These are phyloP conservation scores for Sclerotinia glacialis DNA, from an alignment of 2,329 filamentous ascomycete genomes.

Conservation along the genomic window DNA sequence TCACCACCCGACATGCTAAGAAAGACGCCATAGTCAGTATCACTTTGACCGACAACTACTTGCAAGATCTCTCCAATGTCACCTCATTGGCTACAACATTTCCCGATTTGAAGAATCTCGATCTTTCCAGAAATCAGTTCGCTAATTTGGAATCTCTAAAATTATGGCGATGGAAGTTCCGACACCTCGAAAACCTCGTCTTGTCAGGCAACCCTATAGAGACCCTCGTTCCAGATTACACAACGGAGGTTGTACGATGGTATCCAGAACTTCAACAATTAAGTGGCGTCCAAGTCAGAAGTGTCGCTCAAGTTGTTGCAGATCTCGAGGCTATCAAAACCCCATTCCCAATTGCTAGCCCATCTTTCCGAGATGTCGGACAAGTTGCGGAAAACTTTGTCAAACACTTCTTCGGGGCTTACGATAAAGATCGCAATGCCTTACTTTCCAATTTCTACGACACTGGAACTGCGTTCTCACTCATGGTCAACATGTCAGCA, in stretches of 20 bases:
- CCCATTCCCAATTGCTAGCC: slow-evolving; percentile 60
- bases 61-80: slow-evolving; percentile 69
- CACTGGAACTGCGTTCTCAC: slow-evolving; percentile 68
- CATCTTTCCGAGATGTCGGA: slow-evolving; percentile 71
- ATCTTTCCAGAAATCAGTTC: slow-evolving; percentile 82
- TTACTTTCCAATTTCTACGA: slow-evolving; percentile 72
- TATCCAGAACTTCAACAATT: slow-evolving; percentile 78
- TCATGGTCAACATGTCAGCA: slow-evolving; percentile 66
- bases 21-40: slow-evolving; percentile 78
- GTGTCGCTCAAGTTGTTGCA: slow-evolving; percentile 64
- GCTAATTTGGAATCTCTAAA: slow-evolving; percentile 64
- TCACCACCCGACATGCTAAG: slow-evolving; percentile 69
- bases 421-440: slow-evolving; percentile 66
- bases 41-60: slow-evolving; percentile 75
- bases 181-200: slow-evolving; percentile 75
- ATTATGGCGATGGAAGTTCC: slow-evolving; percentile 77
- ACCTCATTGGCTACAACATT: slow-evolving; percentile 75
- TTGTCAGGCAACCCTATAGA: slow-evolving; percentile 75
- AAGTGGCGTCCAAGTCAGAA: slow-evolving; percentile 72
- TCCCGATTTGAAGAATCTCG: slow-evolving; percentile 82
- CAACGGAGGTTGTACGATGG: slow-evolving; percentile 73
- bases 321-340: slow-evolving; percentile 48
- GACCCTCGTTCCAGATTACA: slow-evolving; percentile 56
- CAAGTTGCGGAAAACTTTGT: slow-evolving; percentile 75
- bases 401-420: slow-evolving; percentile 68